Conservation (phyloP, 768 basidiomycete species). For the Lyophyllum decastes region DNA sequence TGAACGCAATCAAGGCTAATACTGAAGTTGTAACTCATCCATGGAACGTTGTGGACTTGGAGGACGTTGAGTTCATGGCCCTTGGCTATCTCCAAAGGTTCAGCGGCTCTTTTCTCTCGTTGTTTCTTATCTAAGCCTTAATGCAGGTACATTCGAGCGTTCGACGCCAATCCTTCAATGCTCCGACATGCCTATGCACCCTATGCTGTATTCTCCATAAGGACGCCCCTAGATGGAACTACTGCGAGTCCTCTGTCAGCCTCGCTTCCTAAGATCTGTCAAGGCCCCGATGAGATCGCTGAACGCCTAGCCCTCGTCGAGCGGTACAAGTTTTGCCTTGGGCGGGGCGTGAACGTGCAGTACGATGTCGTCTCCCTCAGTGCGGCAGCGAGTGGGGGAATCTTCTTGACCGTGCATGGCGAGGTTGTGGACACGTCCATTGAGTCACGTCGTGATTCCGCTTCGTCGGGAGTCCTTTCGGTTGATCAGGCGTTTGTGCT, state of each 20-base stretch:
- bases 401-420: constrained; percentile 28
- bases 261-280: neutral
- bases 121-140: neutral
- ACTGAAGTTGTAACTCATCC: neutral
- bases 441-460: neutral
- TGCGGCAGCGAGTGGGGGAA: constrained; percentile 10
- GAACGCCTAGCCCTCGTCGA: constrained; percentile 3
- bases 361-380: constrained; percentile 24
- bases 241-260: constrained; percentile 10
- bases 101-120: neutral
- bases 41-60: constrained; percentile 6
- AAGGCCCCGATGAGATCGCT: constrained; percentile 18
- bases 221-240: neutral
- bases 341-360: constrained; percentile 11
- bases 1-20: neutral
- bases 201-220: constrained; percentile 27
- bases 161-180: constrained; percentile 25
- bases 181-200: constrained; percentile 28
- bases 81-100: constrained; percentile 16
- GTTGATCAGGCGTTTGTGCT: constrained; percentile 33
- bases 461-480: neutral
- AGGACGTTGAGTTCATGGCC: constrained; percentile 13
- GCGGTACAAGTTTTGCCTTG: constrained; percentile 24
- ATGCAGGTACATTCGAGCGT: constrained; percentile 22
- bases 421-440: constrained; percentile 17